Evolutionary conservation across 208 protist genomes (phyloP).

Genomic region (Trypanosoma melophagium): DNA sequence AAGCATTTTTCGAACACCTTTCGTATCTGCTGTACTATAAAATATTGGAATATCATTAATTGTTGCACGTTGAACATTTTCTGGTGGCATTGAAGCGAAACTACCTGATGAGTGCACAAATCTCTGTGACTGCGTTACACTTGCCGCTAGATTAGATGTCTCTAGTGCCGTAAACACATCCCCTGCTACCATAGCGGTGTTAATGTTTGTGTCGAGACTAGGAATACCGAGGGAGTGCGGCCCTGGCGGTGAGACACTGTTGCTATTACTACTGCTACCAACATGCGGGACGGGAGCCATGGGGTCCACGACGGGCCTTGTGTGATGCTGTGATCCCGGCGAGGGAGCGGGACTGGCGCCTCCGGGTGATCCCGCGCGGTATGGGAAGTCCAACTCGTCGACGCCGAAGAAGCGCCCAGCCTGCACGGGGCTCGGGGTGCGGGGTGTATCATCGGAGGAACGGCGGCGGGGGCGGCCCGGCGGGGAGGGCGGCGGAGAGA

Average conservation of each 20-base stretch:
- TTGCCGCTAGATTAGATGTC: constrained; percentile 23
- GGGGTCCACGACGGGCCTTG: constrained; percentile 65
- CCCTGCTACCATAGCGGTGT: constrained; percentile 38
- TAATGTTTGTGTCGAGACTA: constrained; percentile 34
- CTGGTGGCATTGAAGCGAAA: constrained; percentile 51
- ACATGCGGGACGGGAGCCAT: constrained; percentile 62
- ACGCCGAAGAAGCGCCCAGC: constrained; percentile 50
- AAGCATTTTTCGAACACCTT: constrained; percentile 36
- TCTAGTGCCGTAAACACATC: constrained; percentile 41
- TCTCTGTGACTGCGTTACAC: constrained; percentile 36
- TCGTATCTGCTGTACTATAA: constrained; percentile 62
- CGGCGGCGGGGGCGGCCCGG: constrained; percentile 12
- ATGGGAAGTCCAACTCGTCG: constrained; percentile 70
- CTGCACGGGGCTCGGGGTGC: constrained; percentile 54
- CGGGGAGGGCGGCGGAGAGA: constrained; percentile 46
- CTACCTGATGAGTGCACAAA: constrained; percentile 54
- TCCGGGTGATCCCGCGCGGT: constrained; percentile 50
- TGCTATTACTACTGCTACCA: constrained; percentile 6
- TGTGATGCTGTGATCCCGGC: constrained; percentile 28
- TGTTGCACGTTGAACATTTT: constrained; percentile 59
- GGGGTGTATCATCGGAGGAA: constrained; percentile 23
- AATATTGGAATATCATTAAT: constrained; percentile 72
- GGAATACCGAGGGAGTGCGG: constrained; percentile 32
- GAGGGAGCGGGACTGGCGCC: constrained; percentile 20
- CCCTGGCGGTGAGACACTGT: constrained; percentile 31